These are phyloP conservation scores for Fusarium sp. DNA, from an alignment of 2,329 filamentous ascomycete genomes.

Conservation along the genomic window DNA sequence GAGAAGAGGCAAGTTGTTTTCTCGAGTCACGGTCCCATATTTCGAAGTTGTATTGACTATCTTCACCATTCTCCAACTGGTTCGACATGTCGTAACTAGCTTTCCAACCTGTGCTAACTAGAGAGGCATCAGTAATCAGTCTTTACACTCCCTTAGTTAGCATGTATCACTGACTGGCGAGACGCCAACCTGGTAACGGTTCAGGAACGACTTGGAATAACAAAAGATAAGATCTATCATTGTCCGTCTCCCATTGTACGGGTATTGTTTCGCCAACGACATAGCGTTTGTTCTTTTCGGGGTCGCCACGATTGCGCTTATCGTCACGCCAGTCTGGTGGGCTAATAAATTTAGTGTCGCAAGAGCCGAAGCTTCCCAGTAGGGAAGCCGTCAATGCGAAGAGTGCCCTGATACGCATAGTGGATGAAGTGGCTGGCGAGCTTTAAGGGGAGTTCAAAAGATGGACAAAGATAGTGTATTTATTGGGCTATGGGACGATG, in stretches of 20 bases:
- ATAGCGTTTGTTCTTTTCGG: rapidly evolving
- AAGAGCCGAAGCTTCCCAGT: rapidly evolving
- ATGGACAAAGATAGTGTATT: not conserved
- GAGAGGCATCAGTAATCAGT: no score
- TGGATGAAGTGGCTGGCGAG: not conserved
- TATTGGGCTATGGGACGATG: not conserved
- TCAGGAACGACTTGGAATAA: no score
- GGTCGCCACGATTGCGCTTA: rapidly evolving
- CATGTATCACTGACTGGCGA: no score
- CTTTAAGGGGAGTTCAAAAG: no score
- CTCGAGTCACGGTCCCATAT: not conserved
- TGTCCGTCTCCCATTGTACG: not conserved
- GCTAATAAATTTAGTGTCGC: rapidly evolving
- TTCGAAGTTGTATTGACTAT: not conserved
- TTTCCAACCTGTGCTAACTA: no score
- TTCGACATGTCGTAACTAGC: no score
- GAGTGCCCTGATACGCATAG: not conserved
- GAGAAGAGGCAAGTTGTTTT: rapidly evolving
- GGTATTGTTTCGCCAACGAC: rapidly evolving
- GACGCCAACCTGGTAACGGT: no score
- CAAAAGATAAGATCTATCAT: no score
- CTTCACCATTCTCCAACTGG: not conserved
- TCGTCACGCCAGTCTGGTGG: not conserved
- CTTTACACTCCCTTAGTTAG: no score
- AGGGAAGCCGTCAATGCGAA: rapidly evolving